These are phyloP conservation scores for Geranomyces variabilis DNA, from an alignment of 192 early-diverging fungal genomes.

Conservation along the genomic window DNA sequence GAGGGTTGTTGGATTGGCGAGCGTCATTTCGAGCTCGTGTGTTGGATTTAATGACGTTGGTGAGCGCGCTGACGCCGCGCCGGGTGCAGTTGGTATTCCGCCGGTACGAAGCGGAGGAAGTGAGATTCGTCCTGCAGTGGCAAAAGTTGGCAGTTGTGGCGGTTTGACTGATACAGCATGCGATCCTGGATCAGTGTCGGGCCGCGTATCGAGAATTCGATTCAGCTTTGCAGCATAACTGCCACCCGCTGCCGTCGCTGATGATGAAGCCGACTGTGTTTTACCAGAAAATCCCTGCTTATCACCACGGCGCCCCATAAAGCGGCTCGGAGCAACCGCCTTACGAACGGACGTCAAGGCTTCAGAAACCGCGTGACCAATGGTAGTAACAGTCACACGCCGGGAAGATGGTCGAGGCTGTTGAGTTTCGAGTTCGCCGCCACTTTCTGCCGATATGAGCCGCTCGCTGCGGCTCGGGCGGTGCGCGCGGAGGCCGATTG, in stretches of 20 bases:
- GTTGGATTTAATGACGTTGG: slow-evolving; percentile 7
- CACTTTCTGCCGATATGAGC: too few species aligned
- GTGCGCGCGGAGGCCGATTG: too few species aligned
- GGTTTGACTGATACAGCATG: not conserved
- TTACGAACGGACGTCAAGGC: not conserved
- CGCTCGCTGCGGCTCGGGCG: too few species aligned
- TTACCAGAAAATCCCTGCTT: not conserved
- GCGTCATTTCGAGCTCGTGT: slow-evolving; percentile 20
- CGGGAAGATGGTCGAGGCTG: too few species aligned
- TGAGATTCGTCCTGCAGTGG: not conserved
- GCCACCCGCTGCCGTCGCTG: not conserved
- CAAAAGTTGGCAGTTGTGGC: too few species aligned
- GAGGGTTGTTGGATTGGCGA: slow-evolving; percentile 3
- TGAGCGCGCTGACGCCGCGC: not conserved
- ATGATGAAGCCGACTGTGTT: not conserved
- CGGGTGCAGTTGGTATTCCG: not conserved
- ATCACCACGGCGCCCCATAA: not conserved
- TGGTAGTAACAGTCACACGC: not conserved
- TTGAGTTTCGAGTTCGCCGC: too few species aligned
- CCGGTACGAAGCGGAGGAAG: not conserved
- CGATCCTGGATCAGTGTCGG: not conserved
- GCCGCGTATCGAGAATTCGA: not conserved
- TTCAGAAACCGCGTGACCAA: not conserved
- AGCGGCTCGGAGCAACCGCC: not conserved
- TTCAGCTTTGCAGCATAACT: not conserved